These are phyloP conservation scores for Phytophthora ramorum DNA, from an alignment of 352 stramenopile genomes.

Conservation along the genomic window DNA sequence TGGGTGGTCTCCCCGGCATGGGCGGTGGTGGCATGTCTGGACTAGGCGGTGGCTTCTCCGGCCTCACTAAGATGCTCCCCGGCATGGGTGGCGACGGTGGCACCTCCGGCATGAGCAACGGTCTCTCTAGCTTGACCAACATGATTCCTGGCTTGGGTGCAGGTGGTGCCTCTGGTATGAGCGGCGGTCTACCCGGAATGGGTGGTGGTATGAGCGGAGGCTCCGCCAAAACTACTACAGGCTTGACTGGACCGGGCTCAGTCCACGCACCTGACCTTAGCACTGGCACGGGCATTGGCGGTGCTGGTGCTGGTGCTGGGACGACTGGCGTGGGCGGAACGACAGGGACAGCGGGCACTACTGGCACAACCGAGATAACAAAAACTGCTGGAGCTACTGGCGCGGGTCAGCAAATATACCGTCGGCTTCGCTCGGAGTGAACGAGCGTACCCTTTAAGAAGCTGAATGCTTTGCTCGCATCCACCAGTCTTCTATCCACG, in stretches of 20 bases:
- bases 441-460: not conserved
- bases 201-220: not conserved
- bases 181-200: not conserved
- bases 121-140: slow-evolving; percentile 4
- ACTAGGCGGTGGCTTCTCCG: slow-evolving; percentile 5
- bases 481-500: too few relatives aligned
- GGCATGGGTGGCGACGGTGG: slow-evolving; percentile 1
- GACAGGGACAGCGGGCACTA: not conserved
- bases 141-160: slow-evolving; percentile 7
- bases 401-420: not conserved
- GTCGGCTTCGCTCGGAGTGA: not conserved
- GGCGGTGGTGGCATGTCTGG: slow-evolving; percentile 6
- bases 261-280: not conserved
- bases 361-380: not conserved
- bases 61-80: slow-evolving; percentile 10
- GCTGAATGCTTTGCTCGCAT: too few relatives aligned
- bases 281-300: not conserved
- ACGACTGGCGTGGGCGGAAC: not conserved
- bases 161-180: not conserved
- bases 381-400: not conserved
- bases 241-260: not conserved
- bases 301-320: not conserved
- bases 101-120: not conserved
- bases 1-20: slow-evolving; percentile 3
- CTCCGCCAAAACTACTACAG: not conserved